Base-by-base conservation (phyloP, 768 basidiomycete species). In the Boletus reticuloceps region DNA sequence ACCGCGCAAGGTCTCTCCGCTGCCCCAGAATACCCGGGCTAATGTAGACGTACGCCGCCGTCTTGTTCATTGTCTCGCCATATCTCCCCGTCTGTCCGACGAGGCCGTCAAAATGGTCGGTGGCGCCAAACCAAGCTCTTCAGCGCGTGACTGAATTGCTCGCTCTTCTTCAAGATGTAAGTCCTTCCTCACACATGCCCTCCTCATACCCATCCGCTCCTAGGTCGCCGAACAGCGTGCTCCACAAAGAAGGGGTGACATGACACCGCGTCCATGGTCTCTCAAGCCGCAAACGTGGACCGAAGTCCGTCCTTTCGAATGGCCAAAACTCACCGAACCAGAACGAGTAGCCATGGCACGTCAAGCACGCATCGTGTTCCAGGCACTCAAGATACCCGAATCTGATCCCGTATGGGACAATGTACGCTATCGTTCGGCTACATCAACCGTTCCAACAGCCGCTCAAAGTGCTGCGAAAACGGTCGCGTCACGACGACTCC, bases 271-370 rank as follows among this genome's bases (percentile, higher is more conserved):
- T 53, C 62, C 59, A 1, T 90, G 85, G 77, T 63, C 71, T 32
- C 80, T 89, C 55, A 86, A 82, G 58, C 70, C 76, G 22, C 64
- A 69, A 19, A 72, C 81, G 4, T 91, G 88, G 88, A 75, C 75
- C 34, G 84, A 90, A 62, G 84, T 89, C 25, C 82, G 86, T 7
- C 89, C 89, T 0, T 83, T 77, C 54, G 85, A 83, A 57, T 87
- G 80, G 77, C 72, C 77, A 1, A 73, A 73, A 29, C 73, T 86
- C 27, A 72, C 73, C 4, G 79, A 81, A 29, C 47, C 71, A 3
- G 81, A 84, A 43, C 77, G 81, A 6, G 72, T 70, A 9, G 61
- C 56, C n/a, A 72, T 89, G 67, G 77, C 81, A 9, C 77, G 81
- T 39, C 72, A 75, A 29, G 85, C 82, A 2, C 77, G 84, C 44